Base-by-base conservation (phyloP, 2,329 filamentous ascomycete species). In the Capronia epimyces region DNA sequence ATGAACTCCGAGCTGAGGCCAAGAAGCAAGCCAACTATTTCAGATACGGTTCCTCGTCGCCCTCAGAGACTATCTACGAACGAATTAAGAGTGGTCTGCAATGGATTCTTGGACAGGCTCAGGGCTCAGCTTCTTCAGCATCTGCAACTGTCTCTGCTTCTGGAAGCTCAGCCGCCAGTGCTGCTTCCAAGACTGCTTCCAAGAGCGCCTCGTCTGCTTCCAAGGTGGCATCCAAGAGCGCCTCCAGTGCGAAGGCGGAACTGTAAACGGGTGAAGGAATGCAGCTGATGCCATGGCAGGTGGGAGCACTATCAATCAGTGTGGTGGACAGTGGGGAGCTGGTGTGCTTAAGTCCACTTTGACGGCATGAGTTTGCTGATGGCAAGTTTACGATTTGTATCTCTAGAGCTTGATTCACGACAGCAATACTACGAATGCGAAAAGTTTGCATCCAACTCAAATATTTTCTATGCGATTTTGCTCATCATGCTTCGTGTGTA, bases 21-120 rank as follows among this genome's bases (percentile, higher is more conserved):
- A 82, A 85, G 59, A 83, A 83, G 66, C 84, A 89, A 62, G 77
- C 80, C 18, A 86, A 83, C 18, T 89, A 84, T 67, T 91, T 89
- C 74, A 80, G 78, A 63, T 87, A 90, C 62, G 87, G 87, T 46
- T 87, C 84, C 3, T 79, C 76, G 7, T 78, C 78, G 22, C 84
- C 87, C 12, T 70, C 77, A 44, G 80, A 75, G 45, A 86, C 84
- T 5, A 68, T 88, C 42, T 78, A 82, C 57, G 83, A 82, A 64
- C 84, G 84, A 67, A 61, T 87, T 50, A 67, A 71, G 58, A 66
- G 69, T 34, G 66, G 67, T 36, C 60, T 68, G 18, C 65, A 75
- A 58, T 79, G 75, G 75, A 60, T 73, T 20, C 48, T 75, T 50
- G 69, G 74, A 29, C 73, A 78, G 62, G 42, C 22, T 32, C 52